Conservation (phyloP, 306 rosid species). For the Lathyrus aphaca region DNA sequence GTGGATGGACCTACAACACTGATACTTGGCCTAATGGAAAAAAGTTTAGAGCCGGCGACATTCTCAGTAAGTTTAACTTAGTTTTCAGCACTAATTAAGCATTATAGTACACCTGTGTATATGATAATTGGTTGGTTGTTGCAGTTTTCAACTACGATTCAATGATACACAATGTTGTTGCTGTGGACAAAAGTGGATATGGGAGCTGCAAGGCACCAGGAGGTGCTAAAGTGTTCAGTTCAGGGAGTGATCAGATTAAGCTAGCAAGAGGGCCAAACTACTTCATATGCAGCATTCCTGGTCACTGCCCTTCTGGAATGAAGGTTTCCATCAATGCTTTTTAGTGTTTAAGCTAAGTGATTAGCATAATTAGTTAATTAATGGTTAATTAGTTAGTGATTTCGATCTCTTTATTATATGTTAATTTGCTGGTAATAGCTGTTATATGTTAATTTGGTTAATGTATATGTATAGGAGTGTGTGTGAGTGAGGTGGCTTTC, state of each 20-base stretch:
- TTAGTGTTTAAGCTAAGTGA: background rate
- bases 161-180: slow-evolving; percentile 61
- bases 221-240: slow-evolving; percentile 50
- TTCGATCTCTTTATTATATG: background rate
- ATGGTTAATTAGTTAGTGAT: background rate
- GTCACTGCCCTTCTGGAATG: slow-evolving; percentile 72
- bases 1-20: slow-evolving; percentile 62
- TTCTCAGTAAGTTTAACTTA: slow-evolving; percentile 48
- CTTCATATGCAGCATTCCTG: slow-evolving; percentile 64
- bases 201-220: slow-evolving; percentile 47
- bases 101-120: background rate
- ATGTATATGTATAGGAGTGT: background rate
- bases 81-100: too few species aligned
- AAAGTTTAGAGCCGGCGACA: slow-evolving; percentile 59
- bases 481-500: slow-evolving; percentile 1
- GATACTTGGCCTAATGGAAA: slow-evolving; percentile 60
- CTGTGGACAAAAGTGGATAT: slow-evolving; percentile 52
- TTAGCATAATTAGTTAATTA: background rate
- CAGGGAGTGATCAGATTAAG: slow-evolving; percentile 62
- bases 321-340: slow-evolving; percentile 58
- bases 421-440: background rate
- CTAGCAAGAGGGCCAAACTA: slow-evolving; percentile 55
- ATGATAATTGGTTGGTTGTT: background rate
- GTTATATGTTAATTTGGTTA: background rate
- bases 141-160: slow-evolving; percentile 66